Conservation (phyloP, 192 early-diverging fungal species). For the Podila minutissima region DNA sequence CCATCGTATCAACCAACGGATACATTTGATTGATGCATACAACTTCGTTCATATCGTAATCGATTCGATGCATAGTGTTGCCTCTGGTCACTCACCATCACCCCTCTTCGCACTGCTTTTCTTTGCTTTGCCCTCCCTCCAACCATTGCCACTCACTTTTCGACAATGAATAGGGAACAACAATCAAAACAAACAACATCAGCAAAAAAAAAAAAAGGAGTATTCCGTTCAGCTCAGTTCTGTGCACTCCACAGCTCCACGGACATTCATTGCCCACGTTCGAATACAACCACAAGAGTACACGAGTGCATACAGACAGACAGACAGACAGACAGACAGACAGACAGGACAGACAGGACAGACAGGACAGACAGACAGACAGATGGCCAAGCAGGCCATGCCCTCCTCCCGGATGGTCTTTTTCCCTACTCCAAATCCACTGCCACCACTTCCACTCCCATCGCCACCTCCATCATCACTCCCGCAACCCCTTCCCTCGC, state of each 20-base stretch:
- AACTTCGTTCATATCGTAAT: no score
- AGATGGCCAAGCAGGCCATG: neutral
- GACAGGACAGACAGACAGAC: no score
- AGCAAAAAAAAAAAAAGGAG: no score
- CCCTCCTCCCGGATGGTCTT: conserved; percentile 3
- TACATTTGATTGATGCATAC: no score
- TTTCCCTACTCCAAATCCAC: conserved; percentile 14
- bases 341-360: no score
- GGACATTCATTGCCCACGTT: no score
- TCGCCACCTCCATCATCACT: neutral
- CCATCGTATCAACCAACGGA: no score
- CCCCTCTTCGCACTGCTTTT: no score
- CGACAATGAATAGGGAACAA: neutral
- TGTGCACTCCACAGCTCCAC: no score
- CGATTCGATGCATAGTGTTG: no score
- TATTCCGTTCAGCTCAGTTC: neutral
- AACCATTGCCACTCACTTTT: neutral
- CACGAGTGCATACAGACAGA: neutral
- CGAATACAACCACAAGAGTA: no score
- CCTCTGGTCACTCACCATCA: neutral
- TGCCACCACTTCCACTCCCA: conserved; percentile 7
- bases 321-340: neutral
- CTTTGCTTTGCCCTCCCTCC: neutral
- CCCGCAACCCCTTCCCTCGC: neutral
- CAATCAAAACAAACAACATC: neutral